Evolutionary conservation across 768 basidiomycete species (phyloP).

Genomic region (Tubosaeta sp.): DNA sequence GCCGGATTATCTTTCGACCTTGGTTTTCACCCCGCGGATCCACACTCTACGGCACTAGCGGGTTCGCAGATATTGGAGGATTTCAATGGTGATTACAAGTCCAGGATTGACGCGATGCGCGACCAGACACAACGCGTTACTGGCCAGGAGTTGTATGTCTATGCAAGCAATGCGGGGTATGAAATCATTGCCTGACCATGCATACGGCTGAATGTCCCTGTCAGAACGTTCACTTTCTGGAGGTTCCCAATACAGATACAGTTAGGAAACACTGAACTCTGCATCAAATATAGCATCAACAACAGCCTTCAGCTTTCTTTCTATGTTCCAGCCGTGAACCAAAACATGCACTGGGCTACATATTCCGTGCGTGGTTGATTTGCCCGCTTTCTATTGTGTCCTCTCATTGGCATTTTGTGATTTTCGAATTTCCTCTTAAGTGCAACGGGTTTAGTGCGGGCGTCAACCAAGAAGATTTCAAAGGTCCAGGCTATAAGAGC

Average conservation of each 20-base stretch:
- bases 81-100: conserved; percentile 12
- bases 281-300: conserved; percentile 79
- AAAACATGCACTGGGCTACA: conserved; percentile 90
- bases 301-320: conserved; percentile 73
- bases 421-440: conserved; percentile 30
- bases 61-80: not conserved
- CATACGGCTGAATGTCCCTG: not conserved
- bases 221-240: conserved; percentile 90
- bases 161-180: conserved; percentile 52
- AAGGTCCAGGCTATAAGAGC: conserved; percentile 70
- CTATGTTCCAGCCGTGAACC: conserved; percentile 70
- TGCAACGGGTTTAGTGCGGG: conserved; percentile 90
- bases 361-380: conserved; percentile 58
- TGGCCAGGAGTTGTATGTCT: conserved; percentile 74
- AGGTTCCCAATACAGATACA: conserved; percentile 86
- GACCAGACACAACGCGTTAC: conserved; percentile 41
- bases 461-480: conserved; percentile 84
- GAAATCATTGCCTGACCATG: conserved; percentile 13
- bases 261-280: conserved; percentile 64
- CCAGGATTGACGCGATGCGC: conserved; percentile 13
- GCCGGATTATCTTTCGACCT: conserved; percentile 47
- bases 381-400: not conserved
- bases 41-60: conserved; percentile 43
- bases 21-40: conserved; percentile 73
- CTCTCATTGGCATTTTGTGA: not conserved